Conservation (phyloP, 2,329 filamentous ascomycete genomes). For the Botrytis fabae region DNA sequence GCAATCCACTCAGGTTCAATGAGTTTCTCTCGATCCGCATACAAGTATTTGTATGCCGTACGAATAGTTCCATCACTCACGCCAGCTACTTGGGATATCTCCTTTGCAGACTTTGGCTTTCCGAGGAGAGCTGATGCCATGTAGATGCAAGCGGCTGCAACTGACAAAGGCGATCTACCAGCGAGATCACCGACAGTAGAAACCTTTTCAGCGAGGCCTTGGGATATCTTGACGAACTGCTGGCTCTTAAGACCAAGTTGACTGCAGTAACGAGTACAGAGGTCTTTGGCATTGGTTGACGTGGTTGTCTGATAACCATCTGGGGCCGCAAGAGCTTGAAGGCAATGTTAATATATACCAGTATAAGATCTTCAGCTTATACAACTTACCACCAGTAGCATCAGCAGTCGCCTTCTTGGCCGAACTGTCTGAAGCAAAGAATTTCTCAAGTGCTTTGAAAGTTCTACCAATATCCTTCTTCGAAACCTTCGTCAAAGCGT, state of each 20-base stretch:
- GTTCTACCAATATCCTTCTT: conserved; percentile 98
- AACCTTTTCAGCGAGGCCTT: conserved; percentile 75
- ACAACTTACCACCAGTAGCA: conserved; percentile 56
- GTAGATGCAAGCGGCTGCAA: conserved; percentile 94
- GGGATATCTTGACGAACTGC: conserved; percentile 76
- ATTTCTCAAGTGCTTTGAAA: conserved; percentile 90
- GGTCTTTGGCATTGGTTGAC: conserved; percentile 77
- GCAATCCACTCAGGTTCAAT: conserved; percentile 74
- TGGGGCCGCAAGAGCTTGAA: conserved; percentile 39
- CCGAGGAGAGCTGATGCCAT: conserved; percentile 89
- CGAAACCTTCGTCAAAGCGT: conserved; percentile 85
- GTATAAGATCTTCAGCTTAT: conserved; percentile 30
- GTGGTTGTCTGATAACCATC: conserved; percentile 71
- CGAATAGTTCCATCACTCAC: conserved; percentile 98
- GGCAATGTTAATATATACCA: conserved; percentile 38
- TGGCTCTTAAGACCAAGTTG: conserved; percentile 73
- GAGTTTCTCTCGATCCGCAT: conserved; percentile 69
- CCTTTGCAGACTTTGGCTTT: conserved; percentile 75
- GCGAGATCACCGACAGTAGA: conserved; percentile 74
- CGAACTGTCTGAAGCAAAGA: conserved; percentile 72
- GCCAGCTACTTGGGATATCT: conserved; percentile 80
- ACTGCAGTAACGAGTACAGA: conserved; percentile 88
- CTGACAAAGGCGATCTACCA: conserved; percentile 89
- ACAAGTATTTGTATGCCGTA: conserved; percentile 89
- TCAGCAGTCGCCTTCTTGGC: conserved; percentile 52